Conservation (phyloP, 345 rosid species). For the Mangifera indica region DNA sequence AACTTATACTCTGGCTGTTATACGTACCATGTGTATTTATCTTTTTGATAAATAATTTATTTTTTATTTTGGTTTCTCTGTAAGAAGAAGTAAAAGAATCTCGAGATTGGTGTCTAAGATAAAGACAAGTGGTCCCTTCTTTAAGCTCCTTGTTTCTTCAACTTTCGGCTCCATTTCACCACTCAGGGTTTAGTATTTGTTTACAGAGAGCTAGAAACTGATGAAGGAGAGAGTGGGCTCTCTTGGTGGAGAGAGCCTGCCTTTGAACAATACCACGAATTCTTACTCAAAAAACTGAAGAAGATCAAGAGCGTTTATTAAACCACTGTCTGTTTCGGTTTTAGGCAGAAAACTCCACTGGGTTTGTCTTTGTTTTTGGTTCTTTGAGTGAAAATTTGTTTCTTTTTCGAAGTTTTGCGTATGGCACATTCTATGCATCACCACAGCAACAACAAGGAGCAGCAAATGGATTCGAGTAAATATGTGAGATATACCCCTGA, state of each 20-base stretch:
- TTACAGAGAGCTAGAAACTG: too few species aligned
- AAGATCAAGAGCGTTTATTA: conserved; percentile 28
- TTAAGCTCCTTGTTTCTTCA: background rate
- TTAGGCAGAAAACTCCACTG: background rate
- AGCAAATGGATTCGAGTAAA: conserved; percentile 56
- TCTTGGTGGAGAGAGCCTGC: conserved; percentile 61
- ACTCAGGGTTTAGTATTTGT: too few species aligned
- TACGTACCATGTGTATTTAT: too few species aligned
- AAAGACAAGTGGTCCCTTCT: conserved; percentile 27
- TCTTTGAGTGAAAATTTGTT: background rate
- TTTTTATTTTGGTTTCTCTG: background rate
- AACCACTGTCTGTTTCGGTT: background rate
- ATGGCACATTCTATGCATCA: conserved; percentile 45
- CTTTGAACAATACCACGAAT: conserved; percentile 4
- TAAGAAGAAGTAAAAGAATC: conserved; percentile 23
- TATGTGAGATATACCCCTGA: conserved; percentile 75
- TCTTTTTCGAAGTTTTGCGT: background rate
- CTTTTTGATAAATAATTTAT: background rate
- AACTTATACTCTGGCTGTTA: too few species aligned
- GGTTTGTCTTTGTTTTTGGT: conserved; percentile 3
- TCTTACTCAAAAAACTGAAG: conserved; percentile 11
- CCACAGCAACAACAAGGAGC: background rate
- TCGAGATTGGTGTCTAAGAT: conserved; percentile 53
- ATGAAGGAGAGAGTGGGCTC: conserved; percentile 60
- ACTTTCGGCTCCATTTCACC: too few species aligned